These are phyloP conservation scores for Theobroma cacao DNA, from an alignment of 345 rosid species.

Conservation along the genomic window DNA sequence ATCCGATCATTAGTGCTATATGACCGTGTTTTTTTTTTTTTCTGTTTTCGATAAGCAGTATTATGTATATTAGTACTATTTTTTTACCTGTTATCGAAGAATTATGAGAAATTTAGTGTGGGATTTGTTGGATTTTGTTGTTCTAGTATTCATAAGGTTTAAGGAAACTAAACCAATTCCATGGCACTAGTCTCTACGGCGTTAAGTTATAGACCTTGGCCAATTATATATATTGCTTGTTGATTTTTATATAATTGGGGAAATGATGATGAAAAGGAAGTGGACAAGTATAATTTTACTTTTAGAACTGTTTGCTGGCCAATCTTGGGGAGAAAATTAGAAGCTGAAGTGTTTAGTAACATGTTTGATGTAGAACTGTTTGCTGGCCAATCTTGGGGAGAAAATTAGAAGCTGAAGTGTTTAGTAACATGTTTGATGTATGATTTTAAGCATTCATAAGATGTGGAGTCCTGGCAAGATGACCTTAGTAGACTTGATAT, in stretches of 20 bases:
- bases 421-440: neutral
- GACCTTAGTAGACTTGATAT: neutral
- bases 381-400: neutral
- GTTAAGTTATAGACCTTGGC: neutral
- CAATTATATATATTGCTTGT: neutral
- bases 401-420: neutral
- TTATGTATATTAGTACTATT: neutral
- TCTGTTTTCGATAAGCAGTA: neutral
- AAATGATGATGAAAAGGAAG: neutral
- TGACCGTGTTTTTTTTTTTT: neutral
- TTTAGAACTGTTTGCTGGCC: neutral
- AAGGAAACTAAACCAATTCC: too few species aligned
- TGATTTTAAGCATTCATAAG: neutral
- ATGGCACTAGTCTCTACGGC: neutral
- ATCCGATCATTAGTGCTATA: neutral
- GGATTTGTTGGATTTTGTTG: constrained; percentile 1
- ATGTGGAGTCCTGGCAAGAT: neutral
- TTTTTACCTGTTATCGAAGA: neutral
- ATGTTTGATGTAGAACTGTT: neutral
- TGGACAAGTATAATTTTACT: neutral
- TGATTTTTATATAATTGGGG: neutral
- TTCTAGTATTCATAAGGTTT: neutral
- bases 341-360: neutral
- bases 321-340: neutral
- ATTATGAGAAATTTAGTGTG: neutral